Conservation (phyloP, 2,329 filamentous ascomycete species). For the Hymenoscyphus repandus region DNA sequence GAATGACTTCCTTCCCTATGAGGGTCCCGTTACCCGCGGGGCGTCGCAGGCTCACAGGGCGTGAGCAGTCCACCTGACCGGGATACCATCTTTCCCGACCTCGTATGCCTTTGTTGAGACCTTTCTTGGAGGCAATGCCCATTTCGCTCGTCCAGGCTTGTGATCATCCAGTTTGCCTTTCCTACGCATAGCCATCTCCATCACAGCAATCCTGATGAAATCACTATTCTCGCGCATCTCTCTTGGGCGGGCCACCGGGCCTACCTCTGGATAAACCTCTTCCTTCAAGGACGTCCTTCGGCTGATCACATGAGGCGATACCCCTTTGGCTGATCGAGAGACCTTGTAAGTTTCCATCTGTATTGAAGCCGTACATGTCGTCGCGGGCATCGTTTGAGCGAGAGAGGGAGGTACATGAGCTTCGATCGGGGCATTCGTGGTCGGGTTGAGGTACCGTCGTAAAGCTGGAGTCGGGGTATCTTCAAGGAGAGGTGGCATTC, state of each 20-base stretch:
- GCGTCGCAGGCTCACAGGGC: background rate
- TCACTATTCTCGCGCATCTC: conserved; percentile 67
- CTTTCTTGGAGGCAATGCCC: conserved; percentile 62
- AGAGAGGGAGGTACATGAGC: conserved; percentile 32
- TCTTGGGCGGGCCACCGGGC: conserved; percentile 50
- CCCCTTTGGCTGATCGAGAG: conserved; percentile 26
- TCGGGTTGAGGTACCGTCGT: conserved; percentile 63
- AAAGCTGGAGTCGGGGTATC: conserved; percentile 62
- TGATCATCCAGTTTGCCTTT: conserved; percentile 61
- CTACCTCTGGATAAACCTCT: conserved; percentile 31
- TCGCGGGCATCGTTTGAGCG: conserved; percentile 32
- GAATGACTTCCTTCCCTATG: background rate
- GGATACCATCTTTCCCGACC: conserved; percentile 53
- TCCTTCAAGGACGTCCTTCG: conserved; percentile 26
- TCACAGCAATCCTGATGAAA: conserved; percentile 65
- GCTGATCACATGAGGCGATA: conserved; percentile 35
- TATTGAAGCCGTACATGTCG: conserved; percentile 59
- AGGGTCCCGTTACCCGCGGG: background rate
- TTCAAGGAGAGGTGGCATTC: conserved; percentile 55
- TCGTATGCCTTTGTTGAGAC: conserved; percentile 48
- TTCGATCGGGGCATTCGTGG: conserved; percentile 45
- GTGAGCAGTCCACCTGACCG: conserved; percentile 51
- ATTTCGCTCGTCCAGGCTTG: conserved; percentile 61
- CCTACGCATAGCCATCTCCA: conserved; percentile 68
- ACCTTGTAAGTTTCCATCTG: conserved; percentile 65